Conservation (phyloP, 164 flowering plant species). For the Echeveria elegans region DNA sequence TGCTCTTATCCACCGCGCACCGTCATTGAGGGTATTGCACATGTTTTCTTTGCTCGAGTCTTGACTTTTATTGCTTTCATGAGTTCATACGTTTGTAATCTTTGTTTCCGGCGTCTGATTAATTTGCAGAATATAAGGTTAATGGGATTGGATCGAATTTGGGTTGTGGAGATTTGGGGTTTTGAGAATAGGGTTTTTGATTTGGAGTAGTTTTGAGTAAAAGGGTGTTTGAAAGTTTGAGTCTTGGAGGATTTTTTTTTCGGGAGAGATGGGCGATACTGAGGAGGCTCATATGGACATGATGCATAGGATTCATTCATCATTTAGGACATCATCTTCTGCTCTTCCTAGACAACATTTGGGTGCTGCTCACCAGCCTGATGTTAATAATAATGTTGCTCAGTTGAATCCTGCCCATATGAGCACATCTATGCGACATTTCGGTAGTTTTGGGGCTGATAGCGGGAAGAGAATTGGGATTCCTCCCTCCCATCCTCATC, state of each 20-base stretch:
- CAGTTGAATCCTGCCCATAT: neutral
- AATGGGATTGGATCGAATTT: neutral
- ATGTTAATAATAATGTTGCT: neutral
- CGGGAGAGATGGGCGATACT: slow-evolving; percentile 2
- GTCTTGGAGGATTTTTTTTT: neutral
- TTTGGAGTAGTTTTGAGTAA: neutral
- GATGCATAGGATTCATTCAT: slow-evolving; percentile 7
- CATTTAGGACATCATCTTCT: neutral
- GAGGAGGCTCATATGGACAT: slow-evolving; percentile 6
- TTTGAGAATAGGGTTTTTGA: too few species aligned
- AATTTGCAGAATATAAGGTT: neutral
- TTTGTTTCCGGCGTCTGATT: neutral
- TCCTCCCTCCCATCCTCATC: slow-evolving; percentile 7
- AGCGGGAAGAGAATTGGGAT: slow-evolving; percentile 1
- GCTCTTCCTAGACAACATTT: neutral
- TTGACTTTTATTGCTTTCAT: neutral
- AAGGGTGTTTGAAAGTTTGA: neutral
- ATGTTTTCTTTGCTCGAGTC: neutral
- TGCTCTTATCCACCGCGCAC: too few species aligned
- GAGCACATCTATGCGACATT: neutral
- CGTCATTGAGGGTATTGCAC: neutral
- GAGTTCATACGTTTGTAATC: neutral
- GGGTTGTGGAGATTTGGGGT: neutral
- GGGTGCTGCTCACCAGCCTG: neutral
- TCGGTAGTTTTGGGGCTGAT: neutral